phyloP scores from a whole-genome alignment of 345 rosid genomes.

The Populus pruinosa region DNA sequence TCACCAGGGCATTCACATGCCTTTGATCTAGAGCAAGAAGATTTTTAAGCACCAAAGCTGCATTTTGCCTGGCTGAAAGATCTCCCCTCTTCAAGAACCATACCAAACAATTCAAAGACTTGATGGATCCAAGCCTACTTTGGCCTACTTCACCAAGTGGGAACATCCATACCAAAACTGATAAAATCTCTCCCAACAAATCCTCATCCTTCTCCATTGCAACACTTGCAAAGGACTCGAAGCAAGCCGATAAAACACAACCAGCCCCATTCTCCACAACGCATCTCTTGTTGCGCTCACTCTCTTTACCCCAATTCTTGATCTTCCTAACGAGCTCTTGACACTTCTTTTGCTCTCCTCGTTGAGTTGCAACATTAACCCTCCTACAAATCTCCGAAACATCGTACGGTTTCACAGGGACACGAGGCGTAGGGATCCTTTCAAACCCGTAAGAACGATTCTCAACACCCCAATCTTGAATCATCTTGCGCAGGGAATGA shows the following conservation, averaged over 20 bases:
- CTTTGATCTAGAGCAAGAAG: slow-evolving; percentile 15
- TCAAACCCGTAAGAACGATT: slow-evolving; percentile 29
- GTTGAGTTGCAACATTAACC: slow-evolving; percentile 9
- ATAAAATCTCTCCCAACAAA: slow-evolving; percentile 28
- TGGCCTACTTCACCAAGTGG: slow-evolving; percentile 25
- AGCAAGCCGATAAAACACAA: slow-evolving; percentile 16
- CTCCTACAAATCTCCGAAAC: slow-evolving; percentile 23
- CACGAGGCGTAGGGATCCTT: slow-evolving; percentile 39
- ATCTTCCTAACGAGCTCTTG: slow-evolving; percentile 22
- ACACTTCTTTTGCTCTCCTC: slow-evolving; percentile 28
- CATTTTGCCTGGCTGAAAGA: slow-evolving; percentile 24
- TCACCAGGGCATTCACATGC: not conserved
- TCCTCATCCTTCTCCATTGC: slow-evolving; percentile 19
- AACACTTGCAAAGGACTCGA: slow-evolving; percentile 23
- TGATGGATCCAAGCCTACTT: slow-evolving; percentile 19
- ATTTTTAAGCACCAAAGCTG: slow-evolving; percentile 26
- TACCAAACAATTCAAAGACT: slow-evolving; percentile 19
- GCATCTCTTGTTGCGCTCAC: slow-evolving; percentile 33
- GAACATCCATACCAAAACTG: slow-evolving; percentile 22
- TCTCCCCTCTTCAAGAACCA: slow-evolving; percentile 31
- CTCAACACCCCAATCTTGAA: slow-evolving; percentile 39
- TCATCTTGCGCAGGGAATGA: slow-evolving; percentile 33
- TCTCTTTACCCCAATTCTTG: slow-evolving; percentile 33
- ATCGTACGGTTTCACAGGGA: slow-evolving; percentile 28
- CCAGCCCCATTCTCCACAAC: slow-evolving; percentile 19